Evolutionary conservation across 2,329 filamentous ascomycete species (phyloP), one percentile per base, ranked within the genome.

Genomic region (Fusarium domesticum): DNA sequence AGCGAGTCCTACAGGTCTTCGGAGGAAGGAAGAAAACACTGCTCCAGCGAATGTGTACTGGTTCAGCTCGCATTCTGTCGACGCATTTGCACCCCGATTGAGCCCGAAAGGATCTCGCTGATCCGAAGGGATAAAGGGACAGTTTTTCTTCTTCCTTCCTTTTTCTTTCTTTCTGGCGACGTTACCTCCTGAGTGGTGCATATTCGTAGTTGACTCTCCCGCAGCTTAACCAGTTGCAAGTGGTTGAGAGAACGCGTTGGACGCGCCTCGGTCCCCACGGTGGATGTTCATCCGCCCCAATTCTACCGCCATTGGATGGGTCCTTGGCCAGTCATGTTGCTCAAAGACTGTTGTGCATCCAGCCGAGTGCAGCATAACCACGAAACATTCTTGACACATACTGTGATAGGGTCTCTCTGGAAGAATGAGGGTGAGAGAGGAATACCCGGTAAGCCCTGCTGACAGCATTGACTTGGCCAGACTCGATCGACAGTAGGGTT

Each of bases 401-500:
- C n/a, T n/a, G n/a, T n/a, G n/a, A n/a, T n/a, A n/a, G n/a, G n/a
- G n/a, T n/a, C n/a, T n/a, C n/a, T n/a, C n/a, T n/a, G n/a, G n/a
- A n/a, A n/a, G n/a, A n/a, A n/a, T n/a, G n/a, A n/a, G n/a, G n/a
- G n/a, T n/a, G n/a, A n/a, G n/a, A n/a, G n/a, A n/a, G n/a, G n/a
- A n/a, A n/a, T n/a, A n/a, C n/a, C n/a, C n/a, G n/a, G 50, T 35
- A 35, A 53, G 41, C 39, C 35, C 23, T 20, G 41, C 37, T 43
- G 25, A 33, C 17, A 20, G 38, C 35, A 47, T 40, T 42, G 41
- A 37, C 35, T 48, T 32, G 40, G 39, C 33, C 49, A 42, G 39
- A 45, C 48, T 51, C 51, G 53, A 58, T 58, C 56, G 54, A 47
- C 56, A 47, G 51, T 47, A 54, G 51, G 51, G 51, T 42, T 52